Evolutionary conservation across 2,329 filamentous ascomycete species (phyloP), one percentile per base, ranked within the genome.

Genomic region (Mollisia scopiformis): DNA sequence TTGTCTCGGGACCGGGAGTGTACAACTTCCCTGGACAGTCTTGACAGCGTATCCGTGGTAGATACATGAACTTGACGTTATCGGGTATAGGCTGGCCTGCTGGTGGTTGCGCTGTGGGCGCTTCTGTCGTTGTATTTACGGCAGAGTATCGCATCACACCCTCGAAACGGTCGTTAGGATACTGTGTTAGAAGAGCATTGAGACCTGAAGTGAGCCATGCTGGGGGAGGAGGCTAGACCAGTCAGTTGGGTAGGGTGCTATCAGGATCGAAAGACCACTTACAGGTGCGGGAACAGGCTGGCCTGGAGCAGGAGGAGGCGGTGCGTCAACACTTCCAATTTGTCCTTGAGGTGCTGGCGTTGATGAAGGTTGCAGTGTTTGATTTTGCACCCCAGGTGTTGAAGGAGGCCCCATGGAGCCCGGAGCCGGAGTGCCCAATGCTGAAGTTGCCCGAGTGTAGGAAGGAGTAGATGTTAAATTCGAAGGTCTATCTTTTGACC

Each of bases 11-110:
- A 0, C 93, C 91, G 0, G 93, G 92, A 0, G 93, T 97, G 76
- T 99, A 99, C 11, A 97, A 80, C 76, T 97, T 98, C 30, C 92
- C 92, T 0, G 92, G 92, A 74, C 95, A 98, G 75, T 99, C 95
- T 50, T 89, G 86, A 75, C 95, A 99, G 61, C 92, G 85, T 65
- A 99, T 97, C 54, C 95, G 84, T 8, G 95, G 95, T 53, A 97
- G 81, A 76, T 90, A 98, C 77, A 91, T 90, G 68, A 89, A 92
- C 70, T 89, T 91, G 63, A 92, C 80, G 63, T 89, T 85, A 62
- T 82, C 80, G 57, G 84, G 88, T 8, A 83, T 78, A 16, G 82
- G 79, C 47, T 83, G 79, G 37, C 80, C 82, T 1, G 74, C 71
- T 14, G 73, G 71, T 62, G 75, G 82, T 70, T 73, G 77, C 37